A percentile compares a stretch with the other conserved stretches of the same genome.
phyloP scores from a whole-genome alignment of 768 basidiomycete genomes.

The Hydnomerulius pinastri region DNA sequence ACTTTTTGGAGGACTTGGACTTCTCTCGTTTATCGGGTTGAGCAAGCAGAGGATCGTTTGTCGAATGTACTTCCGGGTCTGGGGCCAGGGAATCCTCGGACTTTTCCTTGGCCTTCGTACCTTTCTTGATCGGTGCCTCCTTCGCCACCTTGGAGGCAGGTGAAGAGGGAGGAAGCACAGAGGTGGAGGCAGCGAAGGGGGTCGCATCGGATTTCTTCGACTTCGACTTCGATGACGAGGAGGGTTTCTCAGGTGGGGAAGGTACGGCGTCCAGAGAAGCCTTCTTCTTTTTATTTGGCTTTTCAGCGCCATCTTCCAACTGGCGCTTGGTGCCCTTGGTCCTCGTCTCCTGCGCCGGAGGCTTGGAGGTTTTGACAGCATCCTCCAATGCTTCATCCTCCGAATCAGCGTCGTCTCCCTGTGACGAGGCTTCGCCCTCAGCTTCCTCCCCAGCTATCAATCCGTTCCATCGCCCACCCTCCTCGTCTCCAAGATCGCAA shows the following conservation, averaged over 20 bases:
- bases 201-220: neutral
- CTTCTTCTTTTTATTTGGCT: conserved; percentile 18
- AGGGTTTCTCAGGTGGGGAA: neutral
- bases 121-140: neutral
- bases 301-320: conserved; percentile 10
- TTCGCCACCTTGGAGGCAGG: neutral
- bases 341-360: neutral
- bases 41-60: too few relatives aligned
- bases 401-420: neutral
- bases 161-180: neutral
- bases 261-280: neutral
- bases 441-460: conserved; percentile 18
- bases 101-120: neutral
- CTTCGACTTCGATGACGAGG: neutral
- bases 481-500: conserved; percentile 61
- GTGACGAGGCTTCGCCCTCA: conserved; percentile 1
- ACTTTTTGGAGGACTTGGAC: too few relatives aligned
- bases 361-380: neutral
- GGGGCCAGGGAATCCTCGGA: too few relatives aligned
- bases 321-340: conserved; percentile 12
- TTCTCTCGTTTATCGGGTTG: too few relatives aligned
- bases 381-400: neutral
- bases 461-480: conserved; percentile 33
- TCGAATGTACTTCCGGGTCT: too few relatives aligned
- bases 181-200: neutral